Conservation (phyloP, 176 grass and related monocot species). For the Oryza officinalis region DNA sequence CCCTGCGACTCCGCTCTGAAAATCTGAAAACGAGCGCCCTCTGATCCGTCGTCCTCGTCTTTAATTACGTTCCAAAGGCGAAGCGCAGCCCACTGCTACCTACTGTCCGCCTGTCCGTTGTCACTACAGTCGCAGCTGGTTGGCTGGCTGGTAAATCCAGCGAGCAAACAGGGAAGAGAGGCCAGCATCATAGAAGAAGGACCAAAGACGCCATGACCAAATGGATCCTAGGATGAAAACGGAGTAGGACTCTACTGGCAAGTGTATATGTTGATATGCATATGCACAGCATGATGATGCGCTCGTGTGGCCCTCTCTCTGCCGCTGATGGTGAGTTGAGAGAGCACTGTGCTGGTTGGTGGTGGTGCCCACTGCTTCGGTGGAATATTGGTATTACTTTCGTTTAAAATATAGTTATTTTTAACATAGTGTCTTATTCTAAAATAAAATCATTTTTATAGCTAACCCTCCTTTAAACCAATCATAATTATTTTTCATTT, state of each 20-base stretch:
- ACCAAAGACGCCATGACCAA: constrained; percentile 9
- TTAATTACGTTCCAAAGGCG: neutral
- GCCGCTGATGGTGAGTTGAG: neutral
- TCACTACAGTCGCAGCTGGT: neutral
- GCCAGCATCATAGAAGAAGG: neutral
- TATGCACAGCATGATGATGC: neutral
- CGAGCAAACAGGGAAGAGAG: neutral
- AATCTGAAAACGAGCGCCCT: neutral
- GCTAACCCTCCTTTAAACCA: no score
- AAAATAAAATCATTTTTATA: no score
- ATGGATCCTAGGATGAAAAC: constrained; percentile 10
- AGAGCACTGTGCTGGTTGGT: neutral
- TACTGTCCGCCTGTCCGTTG: neutral
- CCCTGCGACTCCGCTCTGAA: no score
- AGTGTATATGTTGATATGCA: neutral
- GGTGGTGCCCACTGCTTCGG: neutral
- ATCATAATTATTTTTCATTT: no score
- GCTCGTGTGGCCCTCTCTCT: neutral
- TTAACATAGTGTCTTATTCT: no score
- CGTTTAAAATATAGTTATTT: no score
- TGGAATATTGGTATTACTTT: neutral
- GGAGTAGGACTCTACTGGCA: neutral
- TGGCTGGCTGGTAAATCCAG: neutral
- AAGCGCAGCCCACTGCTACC: no score
- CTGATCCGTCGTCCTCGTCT: neutral